Conservation (phyloP, 805 yeast genomes). For the Soucietia sequanensis region DNA sequence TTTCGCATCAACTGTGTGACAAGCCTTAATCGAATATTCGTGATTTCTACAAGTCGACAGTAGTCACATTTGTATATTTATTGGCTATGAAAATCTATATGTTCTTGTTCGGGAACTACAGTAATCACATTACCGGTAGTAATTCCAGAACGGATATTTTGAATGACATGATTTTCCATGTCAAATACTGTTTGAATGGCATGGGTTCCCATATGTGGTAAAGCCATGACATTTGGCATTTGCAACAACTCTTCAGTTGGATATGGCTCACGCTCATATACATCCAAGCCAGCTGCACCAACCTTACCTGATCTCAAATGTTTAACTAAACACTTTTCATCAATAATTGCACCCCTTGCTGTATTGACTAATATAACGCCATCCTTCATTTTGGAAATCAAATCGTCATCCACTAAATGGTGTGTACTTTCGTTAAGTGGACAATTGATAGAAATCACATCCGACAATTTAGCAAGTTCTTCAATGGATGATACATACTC, state of each 20-base stretch:
- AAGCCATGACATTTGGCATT: slow-evolving; percentile 60
- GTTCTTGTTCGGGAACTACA: slow-evolving; percentile 67
- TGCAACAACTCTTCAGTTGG: slow-evolving; percentile 53
- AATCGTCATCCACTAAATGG: slow-evolving; percentile 58
- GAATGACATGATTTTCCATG: slow-evolving; percentile 73
- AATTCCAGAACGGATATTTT: slow-evolving; percentile 55
- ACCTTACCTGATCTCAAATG: slow-evolving; percentile 59
- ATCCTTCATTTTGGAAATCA: slow-evolving; percentile 66
- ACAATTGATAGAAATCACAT: slow-evolving; percentile 65
- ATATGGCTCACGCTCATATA: slow-evolving; percentile 64
- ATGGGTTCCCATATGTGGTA: slow-evolving; percentile 82
- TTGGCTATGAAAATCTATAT: no score
- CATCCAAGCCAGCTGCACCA: slow-evolving; percentile 63
- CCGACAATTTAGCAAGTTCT: slow-evolving; percentile 56
- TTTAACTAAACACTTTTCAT: slow-evolving; percentile 53
- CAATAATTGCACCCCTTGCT: slow-evolving; percentile 76
- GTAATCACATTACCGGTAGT: slow-evolving; percentile 61
- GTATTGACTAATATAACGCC: slow-evolving; percentile 76
- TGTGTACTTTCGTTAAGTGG: slow-evolving; percentile 67
- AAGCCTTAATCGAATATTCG: no score
- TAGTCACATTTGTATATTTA: no score
- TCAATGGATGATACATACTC: slow-evolving; percentile 61
- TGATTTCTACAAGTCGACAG: no score
- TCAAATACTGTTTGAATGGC: slow-evolving; percentile 62
- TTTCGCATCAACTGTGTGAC: no score